Evolutionary conservation across 2,329 filamentous ascomycete species (phyloP).

Genomic region (Alternaria gaisen): DNA sequence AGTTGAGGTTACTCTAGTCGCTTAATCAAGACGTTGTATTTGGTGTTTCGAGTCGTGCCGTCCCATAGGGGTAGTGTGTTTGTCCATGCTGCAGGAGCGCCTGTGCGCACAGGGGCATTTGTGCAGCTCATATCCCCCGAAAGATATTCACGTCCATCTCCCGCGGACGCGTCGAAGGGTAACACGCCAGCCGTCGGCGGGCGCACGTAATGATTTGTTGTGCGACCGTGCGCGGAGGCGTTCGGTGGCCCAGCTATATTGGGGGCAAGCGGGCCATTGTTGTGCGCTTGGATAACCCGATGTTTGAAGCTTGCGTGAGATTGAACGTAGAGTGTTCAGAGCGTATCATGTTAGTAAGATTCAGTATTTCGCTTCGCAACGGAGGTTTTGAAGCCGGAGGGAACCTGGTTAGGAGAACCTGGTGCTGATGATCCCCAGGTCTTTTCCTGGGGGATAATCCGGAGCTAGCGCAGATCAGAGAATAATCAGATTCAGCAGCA

Average conservation of each 20-base stretch:
- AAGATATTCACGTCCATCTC: slow-evolving; percentile 2
- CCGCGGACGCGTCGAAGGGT: not conserved
- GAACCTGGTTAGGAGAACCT: slow-evolving; percentile 11
- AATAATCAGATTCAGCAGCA: not conserved
- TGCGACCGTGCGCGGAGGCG: slow-evolving; percentile 7
- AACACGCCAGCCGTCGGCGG: slow-evolving; percentile 3
- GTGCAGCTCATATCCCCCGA: not conserved
- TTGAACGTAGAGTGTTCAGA: slow-evolving; percentile 10
- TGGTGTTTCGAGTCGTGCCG: not conserved
- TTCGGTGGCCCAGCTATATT: not conserved
- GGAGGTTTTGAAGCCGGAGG: slow-evolving; percentile 4
- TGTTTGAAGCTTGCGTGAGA: slow-evolving; percentile 7
- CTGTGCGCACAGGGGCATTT: not conserved
- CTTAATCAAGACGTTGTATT: not conserved
- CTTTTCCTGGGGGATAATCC: not conserved
- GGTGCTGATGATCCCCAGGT: not conserved
- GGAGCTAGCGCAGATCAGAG: slow-evolving; percentile 9
- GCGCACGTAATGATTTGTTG: slow-evolving; percentile 3
- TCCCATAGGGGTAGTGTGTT: not conserved
- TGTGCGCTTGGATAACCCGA: slow-evolving; percentile 12
- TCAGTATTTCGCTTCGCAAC: not conserved
- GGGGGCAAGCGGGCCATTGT: slow-evolving; percentile 2
- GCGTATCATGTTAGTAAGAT: slow-evolving; percentile 6
- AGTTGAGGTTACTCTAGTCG: not conserved
- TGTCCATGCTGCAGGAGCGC: not conserved